These are phyloP conservation scores for Trapa incisa DNA, from an alignment of 345 rosid species.

Conservation along the genomic window DNA sequence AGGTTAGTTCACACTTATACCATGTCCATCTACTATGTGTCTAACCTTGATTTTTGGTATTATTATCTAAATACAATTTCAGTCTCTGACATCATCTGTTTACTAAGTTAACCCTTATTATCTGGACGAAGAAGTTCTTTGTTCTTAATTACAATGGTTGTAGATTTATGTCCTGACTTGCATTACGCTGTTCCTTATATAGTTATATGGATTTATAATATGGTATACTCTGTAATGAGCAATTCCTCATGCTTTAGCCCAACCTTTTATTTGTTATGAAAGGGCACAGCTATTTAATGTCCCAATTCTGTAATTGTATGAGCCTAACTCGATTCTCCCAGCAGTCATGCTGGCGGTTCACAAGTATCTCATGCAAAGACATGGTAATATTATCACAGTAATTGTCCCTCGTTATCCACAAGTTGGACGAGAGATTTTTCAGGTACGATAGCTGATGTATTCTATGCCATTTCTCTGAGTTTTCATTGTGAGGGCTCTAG, in stretches of 20 bases:
- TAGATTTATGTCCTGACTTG: neutral
- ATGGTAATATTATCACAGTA: conserved; percentile 45
- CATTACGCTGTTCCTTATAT: neutral
- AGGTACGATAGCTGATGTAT: conserved; percentile 27
- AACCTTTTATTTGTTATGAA: neutral
- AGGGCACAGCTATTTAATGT: neutral
- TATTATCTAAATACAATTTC: neutral
- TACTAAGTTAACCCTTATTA: neutral
- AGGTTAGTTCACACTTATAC: conserved; percentile 26
- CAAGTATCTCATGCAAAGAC: conserved; percentile 29
- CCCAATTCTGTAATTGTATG: conserved; percentile 2
- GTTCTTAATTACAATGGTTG: neutral
- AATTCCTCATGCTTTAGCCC: neutral
- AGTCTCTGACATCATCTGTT: neutral
- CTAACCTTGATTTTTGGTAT: neutral
- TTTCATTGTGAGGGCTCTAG: neutral
- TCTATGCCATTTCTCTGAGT: neutral
- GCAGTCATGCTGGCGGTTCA: conserved; percentile 72
- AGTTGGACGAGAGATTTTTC: conserved; percentile 56
- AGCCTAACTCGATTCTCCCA: conserved; percentile 16
- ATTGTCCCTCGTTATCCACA: conserved; percentile 77
- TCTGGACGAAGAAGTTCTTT: neutral
- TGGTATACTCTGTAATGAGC: neutral
- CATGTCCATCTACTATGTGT: neutral
- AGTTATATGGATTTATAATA: neutral